Conservation (phyloP, 805 yeast species). For the Pichia thaimueangensis region DNA sequence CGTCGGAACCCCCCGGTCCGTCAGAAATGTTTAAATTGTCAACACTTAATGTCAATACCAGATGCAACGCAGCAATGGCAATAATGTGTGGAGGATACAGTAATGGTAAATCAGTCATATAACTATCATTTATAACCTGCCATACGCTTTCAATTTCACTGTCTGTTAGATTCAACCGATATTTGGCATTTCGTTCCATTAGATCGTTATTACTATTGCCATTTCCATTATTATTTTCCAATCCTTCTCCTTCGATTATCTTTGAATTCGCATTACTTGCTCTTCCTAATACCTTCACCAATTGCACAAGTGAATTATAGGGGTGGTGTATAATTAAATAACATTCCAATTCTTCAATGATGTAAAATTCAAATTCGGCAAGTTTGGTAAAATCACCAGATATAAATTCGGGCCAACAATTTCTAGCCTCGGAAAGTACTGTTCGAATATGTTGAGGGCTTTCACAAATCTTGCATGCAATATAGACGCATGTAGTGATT, state of each 20-base stretch:
- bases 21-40: not conserved
- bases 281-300: slow-evolving; percentile 32
- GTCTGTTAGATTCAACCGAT: slow-evolving; percentile 33
- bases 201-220: not conserved
- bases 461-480: slow-evolving; percentile 93
- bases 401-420: slow-evolving; percentile 90
- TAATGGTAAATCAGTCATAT: slow-evolving; percentile 78
- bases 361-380: slow-evolving; percentile 92
- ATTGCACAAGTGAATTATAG: slow-evolving; percentile 53
- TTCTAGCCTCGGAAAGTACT: slow-evolving; percentile 75
- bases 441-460: slow-evolving; percentile 90
- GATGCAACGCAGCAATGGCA: slow-evolving; percentile 75
- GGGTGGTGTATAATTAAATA: slow-evolving; percentile 73
- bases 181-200: not conserved
- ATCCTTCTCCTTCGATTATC: not conserved
- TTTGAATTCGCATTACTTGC: not conserved
- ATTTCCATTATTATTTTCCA: not conserved
- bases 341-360: slow-evolving; percentile 80
- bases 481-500: slow-evolving; percentile 78
- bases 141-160: slow-evolving; percentile 81
- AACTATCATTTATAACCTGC: slow-evolving; percentile 86
- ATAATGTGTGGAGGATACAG: slow-evolving; percentile 85
- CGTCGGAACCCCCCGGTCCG: not conserved
- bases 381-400: slow-evolving; percentile 87
- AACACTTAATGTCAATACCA: slow-evolving; percentile 36